Evolutionary conservation across 306 rosid genomes (phyloP).

Genomic region (Boehmeria nivea): DNA sequence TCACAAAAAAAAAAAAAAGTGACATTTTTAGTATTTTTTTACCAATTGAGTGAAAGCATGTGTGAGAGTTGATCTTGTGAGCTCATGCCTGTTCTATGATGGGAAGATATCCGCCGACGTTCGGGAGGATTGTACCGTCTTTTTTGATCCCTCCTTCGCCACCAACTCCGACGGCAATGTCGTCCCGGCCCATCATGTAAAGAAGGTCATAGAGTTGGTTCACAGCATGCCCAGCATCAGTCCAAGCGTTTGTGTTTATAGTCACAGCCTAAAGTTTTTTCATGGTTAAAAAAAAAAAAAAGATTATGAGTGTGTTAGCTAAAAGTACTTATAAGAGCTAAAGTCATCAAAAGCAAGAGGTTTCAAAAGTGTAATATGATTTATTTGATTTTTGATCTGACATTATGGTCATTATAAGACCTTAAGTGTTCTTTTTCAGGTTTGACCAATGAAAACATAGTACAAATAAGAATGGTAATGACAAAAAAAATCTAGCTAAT

Average conservation of each 20-base stretch:
- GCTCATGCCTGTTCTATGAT: conserved; percentile 72
- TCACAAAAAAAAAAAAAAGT: neutral
- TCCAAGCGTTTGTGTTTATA: conserved; percentile 75
- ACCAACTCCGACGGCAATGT: conserved; percentile 81
- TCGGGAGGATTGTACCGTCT: conserved; percentile 62
- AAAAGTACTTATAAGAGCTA: too few relatives aligned
- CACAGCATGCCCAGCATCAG: conserved; percentile 77
- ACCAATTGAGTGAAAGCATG: neutral
- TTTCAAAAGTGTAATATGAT: conserved; percentile 2
- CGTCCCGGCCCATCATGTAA: conserved; percentile 91
- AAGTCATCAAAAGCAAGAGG: conserved; percentile 1
- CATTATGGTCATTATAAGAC: too few relatives aligned
- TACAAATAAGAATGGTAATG: too few relatives aligned
- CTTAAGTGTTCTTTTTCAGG: too few relatives aligned
- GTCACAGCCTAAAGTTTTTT: conserved; percentile 56
- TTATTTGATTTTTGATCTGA: too few relatives aligned
- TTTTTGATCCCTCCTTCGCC: conserved; percentile 83
- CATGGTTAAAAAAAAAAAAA: neutral
- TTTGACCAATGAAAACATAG: too few relatives aligned
- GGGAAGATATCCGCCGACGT: conserved; percentile 95
- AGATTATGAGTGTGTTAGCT: too few relatives aligned
- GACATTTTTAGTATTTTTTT: neutral
- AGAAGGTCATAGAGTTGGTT: conserved; percentile 84
- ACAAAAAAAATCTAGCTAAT: too few relatives aligned
- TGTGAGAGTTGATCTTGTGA: neutral